Evolutionary conservation across 164 flowering plant species (phyloP), one percentile per base, ranked within the genome.

Genomic region (Berberis thunbergii): DNA sequence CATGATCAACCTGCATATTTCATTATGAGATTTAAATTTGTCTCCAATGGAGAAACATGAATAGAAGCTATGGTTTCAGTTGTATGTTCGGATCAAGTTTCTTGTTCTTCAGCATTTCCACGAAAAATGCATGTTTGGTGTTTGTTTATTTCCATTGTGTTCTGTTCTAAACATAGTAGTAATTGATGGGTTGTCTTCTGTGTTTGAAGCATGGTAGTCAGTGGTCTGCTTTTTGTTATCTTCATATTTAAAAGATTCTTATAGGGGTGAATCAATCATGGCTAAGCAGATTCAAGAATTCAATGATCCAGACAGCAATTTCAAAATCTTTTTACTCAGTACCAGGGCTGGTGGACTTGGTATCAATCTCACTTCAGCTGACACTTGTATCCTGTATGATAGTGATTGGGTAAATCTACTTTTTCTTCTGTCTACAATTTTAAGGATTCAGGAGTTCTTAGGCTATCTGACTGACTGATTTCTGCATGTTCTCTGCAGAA

Each of bases 271-370:
- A 40, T 49, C 6, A 8, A 9, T 49, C 58, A 50, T 59, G 38
- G 45, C 11, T 49, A 44, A 64, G 59, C 91, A 95, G 99, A 95
- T 95, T 39, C 40, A 79, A 69, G 97, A 83, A 67, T 95, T 95
- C 84, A 91, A 95, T 72, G 92, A 95, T 69, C 66, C 74, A 49
- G 62, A 83, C 70, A 91, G 94, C 78, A 60, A 77, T 10, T 75
- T n/a, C 48, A 78, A 89, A 60, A 78, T 95, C 63, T 95, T 95
- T 83, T 79, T 95, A 69, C 88, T 95, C 43, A 91, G 97, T 75
- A 95, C 99, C 3, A 77, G 97, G 68, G 99, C 99, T 73, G 99
- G 99, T 67, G 99, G 99, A 41, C 78, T 91, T 64, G 99, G 99
- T 45, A 95, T 95, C 61, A 95, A 95, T 70, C 96, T 95, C 49